Evolutionary conservation across 2,329 filamentous ascomycete genomes (phyloP).

Genomic region (Penicillium oxalicum): DNA sequence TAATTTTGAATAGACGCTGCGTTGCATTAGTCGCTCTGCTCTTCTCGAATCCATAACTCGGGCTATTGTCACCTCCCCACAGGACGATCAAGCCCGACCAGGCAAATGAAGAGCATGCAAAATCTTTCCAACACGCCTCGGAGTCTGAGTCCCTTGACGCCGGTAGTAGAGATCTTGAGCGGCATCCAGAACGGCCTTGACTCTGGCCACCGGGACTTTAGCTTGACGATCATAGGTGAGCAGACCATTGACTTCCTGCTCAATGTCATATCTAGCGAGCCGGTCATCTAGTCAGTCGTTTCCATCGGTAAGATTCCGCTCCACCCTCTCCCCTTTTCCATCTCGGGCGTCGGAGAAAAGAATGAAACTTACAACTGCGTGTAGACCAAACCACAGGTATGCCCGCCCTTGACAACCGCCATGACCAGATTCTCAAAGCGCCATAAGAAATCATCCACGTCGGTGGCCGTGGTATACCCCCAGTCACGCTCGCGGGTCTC

Average conservation of each 20-base stretch:
- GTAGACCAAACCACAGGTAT: conserved; percentile 59
- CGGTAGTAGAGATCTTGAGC: conserved; percentile 45
- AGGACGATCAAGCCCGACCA: neutral
- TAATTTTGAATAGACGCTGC: too few species aligned
- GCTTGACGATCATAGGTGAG: conserved; percentile 57
- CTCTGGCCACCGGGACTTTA: conserved; percentile 53
- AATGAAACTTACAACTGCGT: conserved; percentile 53
- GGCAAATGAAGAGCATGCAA: conserved; percentile 12
- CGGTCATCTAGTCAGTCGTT: conserved; percentile 19
- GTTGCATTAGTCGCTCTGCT: too few species aligned
- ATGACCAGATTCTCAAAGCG: conserved; percentile 55
- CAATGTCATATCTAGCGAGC: conserved; percentile 47
- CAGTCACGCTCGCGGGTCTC: conserved; percentile 49
- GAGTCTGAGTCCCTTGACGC: conserved; percentile 16
- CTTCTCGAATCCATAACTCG: too few species aligned
- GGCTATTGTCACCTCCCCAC: too few species aligned
- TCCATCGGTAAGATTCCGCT: too few species aligned
- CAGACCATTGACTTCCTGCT: conserved; percentile 63
- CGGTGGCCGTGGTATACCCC: conserved; percentile 62
- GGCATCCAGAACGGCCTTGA: conserved; percentile 54
- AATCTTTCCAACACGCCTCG: conserved; percentile 16
- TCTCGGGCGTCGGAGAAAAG: too few species aligned
- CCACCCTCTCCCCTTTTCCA: neutral
- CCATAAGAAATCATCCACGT: conserved; percentile 54
- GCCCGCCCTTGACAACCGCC: conserved; percentile 52